Evolutionary conservation across 306 rosid species (phyloP), one percentile per base, ranked within the genome.

Genomic region (Elaeagnus macrophylla): DNA sequence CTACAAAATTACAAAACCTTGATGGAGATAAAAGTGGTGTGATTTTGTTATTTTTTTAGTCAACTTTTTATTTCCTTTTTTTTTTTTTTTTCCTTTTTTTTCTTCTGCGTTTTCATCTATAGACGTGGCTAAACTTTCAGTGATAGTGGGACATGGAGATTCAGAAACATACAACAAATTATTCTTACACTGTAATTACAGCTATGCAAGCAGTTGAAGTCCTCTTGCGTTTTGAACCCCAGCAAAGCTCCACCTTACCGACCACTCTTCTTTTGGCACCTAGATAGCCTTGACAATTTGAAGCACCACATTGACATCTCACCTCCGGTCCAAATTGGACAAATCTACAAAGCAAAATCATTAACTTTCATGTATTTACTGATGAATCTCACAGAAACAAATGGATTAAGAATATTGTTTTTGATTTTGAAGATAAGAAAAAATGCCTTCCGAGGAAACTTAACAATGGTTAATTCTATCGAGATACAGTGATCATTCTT

Each of bases 321-420:
- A 85, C 97, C 79, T 89, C 95, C 0, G 89, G 81, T 72, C 97
- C 97, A 59, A 89, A 89, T 77, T 89, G 94, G 68, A 89, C 95
- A 73, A 89, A 89, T 72, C 97, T 85, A 53, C 66, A 67, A 62
- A 53, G 12, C 37, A 13, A 43, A 59, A 55, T 56, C 36, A 44
- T 40, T 45, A 68, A 15, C 39, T 47, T 50, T 35, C 10, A 6
- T 40, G 10, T 40, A 7, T 67, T 59, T 25, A 37, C 35, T 51
- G 18, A 32, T 39, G 40, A 46, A 38, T 44, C 58, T 37, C 10
- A 16, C 54, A 55, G 18, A 32, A 54, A 51, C 43, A 18, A 7
- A 59, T 10, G n/a, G n/a, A n/a, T n/a, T n/a, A 25, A 1, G 32
- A 25, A 25, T 25, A 25, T 25, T 25, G 32, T 25, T 25, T 25